Conservation (phyloP, 108 stramenopile genomes). For the Aurantiochytrium sp. region DNA sequence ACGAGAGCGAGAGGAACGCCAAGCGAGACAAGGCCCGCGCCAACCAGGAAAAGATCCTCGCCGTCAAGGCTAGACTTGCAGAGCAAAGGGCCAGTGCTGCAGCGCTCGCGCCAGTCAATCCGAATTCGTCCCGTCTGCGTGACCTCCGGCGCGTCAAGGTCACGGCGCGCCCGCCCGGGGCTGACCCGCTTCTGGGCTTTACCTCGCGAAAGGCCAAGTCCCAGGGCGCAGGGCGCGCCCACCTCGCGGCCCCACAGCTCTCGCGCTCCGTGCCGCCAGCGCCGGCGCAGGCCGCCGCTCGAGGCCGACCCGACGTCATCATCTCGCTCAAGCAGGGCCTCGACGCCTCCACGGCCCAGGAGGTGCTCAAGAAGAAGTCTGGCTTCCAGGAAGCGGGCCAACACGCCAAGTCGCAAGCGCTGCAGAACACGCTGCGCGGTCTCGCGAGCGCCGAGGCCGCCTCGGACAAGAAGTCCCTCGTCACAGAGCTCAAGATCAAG, state of each 20-base stretch:
- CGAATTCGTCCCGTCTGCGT: neutral
- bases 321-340: neutral
- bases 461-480: neutral
- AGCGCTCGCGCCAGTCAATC: neutral
- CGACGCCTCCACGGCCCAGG: neutral
- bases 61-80: neutral
- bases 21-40: neutral
- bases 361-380: neutral
- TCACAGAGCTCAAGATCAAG: neutral
- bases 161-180: neutral
- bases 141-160: neutral
- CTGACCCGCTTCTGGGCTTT: neutral
- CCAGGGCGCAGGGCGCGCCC: no score
- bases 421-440: neutral
- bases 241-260: neutral
- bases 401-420: neutral
- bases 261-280: neutral
- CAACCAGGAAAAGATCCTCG: neutral
- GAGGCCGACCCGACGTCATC: neutral
- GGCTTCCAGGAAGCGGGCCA: neutral
- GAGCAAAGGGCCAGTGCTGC: neutral
- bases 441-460: neutral
- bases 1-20: neutral
- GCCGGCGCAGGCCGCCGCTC: no score
- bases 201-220: neutral